Conservation (phyloP, 2,329 filamentous ascomycete genomes). For the Exophiala sideris region DNA sequence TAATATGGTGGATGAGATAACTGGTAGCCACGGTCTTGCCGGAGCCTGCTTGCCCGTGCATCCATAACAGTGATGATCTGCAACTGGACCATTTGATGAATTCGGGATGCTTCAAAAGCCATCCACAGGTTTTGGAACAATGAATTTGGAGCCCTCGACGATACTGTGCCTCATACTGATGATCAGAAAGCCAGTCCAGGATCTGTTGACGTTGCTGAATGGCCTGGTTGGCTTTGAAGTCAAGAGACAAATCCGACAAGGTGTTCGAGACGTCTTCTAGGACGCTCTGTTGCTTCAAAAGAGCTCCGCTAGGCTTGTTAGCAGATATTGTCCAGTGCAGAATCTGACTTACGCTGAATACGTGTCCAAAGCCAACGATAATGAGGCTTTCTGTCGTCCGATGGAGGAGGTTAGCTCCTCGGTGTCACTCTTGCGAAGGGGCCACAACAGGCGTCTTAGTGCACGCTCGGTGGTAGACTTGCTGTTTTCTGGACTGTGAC, state of each 20-base stretch:
- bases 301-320: slow-evolving; percentile 12
- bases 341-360: slow-evolving; percentile 15
- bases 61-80: slow-evolving; percentile 18
- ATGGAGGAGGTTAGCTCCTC: slow-evolving; percentile 10
- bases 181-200: slow-evolving; percentile 19
- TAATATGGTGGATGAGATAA: slow-evolving; percentile 18
- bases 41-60: slow-evolving; percentile 19
- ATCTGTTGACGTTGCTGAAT: slow-evolving; percentile 10
- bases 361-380: slow-evolving; percentile 13
- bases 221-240: slow-evolving; percentile 10
- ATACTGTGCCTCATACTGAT: slow-evolving; percentile 19
- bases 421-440: slow-evolving; percentile 14
- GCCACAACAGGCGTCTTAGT: slow-evolving; percentile 17
- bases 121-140: slow-evolving; percentile 15
- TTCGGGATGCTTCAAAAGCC: slow-evolving; percentile 13
- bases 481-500: neutral
- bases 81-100: slow-evolving; percentile 13
- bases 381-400: slow-evolving; percentile 17
- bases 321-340: neutral
- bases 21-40: slow-evolving; percentile 20
- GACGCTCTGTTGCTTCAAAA: slow-evolving; percentile 9
- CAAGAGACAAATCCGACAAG: slow-evolving; percentile 7
- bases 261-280: slow-evolving; percentile 13
- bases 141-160: slow-evolving; percentile 15
- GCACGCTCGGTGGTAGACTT: slow-evolving; percentile 3